phyloP scores from a whole-genome alignment of 179 eudicot genomes.

The Actinidia polygama region DNA sequence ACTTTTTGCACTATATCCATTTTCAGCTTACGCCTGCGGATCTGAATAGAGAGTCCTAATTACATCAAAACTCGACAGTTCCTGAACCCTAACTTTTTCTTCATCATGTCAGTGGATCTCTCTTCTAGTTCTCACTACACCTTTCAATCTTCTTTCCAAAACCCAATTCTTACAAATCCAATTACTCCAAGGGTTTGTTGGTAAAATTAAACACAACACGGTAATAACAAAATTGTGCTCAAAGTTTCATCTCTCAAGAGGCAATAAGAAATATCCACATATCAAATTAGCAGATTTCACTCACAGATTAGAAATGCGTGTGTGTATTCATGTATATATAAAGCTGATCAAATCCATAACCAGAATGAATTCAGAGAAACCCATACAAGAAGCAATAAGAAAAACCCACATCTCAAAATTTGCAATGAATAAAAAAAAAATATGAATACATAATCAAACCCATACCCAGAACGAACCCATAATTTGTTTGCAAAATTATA shows the following conservation, averaged over 20 bases:
- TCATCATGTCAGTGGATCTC: not conserved
- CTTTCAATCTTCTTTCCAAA: not conserved
- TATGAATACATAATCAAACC: no score
- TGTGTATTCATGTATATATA: no score
- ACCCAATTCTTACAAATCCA: conserved; percentile 6
- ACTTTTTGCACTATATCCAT: not conserved
- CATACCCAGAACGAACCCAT: no score
- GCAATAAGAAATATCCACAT: not conserved
- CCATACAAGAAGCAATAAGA: not conserved
- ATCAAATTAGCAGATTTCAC: not conserved
- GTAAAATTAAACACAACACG: not conserved
- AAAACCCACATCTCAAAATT: not conserved
- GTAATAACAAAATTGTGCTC: not conserved
- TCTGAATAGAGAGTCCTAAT: not conserved
- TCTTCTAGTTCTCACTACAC: not conserved
- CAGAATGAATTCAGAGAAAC: not conserved
- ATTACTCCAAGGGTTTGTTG: not conserved
- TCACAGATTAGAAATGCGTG: not conserved
- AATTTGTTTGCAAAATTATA: no score
- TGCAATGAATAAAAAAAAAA: no score
- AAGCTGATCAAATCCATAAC: not conserved
- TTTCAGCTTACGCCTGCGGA: not conserved
- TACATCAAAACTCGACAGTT: not conserved
- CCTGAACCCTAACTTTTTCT: not conserved
- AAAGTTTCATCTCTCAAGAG: not conserved